phyloP scores from a whole-genome alignment of 345 rosid genomes.

The Euphorbia peplus region DNA sequence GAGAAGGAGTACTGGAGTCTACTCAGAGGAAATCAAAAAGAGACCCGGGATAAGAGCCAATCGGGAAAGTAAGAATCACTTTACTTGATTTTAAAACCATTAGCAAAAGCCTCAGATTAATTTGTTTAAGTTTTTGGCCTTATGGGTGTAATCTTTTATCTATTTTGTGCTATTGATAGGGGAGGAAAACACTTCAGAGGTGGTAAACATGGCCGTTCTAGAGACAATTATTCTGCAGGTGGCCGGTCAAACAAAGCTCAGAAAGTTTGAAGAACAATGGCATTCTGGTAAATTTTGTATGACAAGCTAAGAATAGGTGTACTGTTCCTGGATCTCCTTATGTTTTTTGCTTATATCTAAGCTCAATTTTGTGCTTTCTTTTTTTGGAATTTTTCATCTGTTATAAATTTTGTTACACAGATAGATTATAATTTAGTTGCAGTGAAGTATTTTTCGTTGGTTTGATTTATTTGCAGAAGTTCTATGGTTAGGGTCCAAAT shows the following conservation, averaged over 20 bases:
- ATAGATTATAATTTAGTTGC: not conserved
- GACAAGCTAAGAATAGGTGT: not conserved
- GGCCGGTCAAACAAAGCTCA: constrained; percentile 68
- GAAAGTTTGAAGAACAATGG: constrained; percentile 27
- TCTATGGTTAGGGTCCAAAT: no score
- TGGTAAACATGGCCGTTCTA: constrained; percentile 56
- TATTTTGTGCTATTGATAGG: constrained; percentile 32
- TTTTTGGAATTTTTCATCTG: not conserved
- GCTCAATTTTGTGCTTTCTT: not conserved
- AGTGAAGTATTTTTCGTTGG: not conserved
- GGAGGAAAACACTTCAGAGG: constrained; percentile 70
- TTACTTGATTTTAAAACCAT: not conserved
- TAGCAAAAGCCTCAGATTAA: not conserved
- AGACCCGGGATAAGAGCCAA: constrained; percentile 46
- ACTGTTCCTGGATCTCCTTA: not conserved
- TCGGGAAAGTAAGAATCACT: constrained; percentile 62
- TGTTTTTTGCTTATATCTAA: not conserved
- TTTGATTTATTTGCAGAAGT: not conserved
- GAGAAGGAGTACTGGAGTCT: constrained; percentile 82
- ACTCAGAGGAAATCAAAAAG: constrained; percentile 56
- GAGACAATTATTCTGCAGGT: constrained; percentile 44
- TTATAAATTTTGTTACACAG: not conserved
- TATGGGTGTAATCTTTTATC: not conserved
- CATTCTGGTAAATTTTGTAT: constrained; percentile 14
- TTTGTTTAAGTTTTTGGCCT: not conserved